Conservation (phyloP, 371 early-diverging fungal genomes). For the Mortierella sp. region DNA sequence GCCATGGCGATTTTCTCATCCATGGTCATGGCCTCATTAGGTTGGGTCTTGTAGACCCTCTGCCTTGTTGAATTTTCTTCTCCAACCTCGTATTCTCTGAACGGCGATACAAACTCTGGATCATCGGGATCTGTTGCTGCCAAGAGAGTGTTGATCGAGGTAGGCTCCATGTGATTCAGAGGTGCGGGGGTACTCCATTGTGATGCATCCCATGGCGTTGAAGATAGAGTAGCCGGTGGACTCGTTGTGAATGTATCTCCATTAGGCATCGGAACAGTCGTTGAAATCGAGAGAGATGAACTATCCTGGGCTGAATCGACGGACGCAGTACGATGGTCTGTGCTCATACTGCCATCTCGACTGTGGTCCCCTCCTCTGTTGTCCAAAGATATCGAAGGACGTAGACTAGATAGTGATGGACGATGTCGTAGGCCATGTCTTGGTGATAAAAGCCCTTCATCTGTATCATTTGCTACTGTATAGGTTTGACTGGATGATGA, state of each 20-base stretch:
- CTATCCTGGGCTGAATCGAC: not conserved
- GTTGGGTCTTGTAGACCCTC: slow-evolving; percentile 20
- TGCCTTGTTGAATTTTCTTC: slow-evolving; percentile 15
- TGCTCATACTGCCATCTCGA: not conserved
- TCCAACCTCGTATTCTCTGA: slow-evolving; percentile 22
- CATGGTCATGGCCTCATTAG: slow-evolving; percentile 49
- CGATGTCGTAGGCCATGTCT: not conserved
- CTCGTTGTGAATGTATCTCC: not conserved
- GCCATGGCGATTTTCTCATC: slow-evolving; percentile 53
- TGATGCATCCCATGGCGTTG: slow-evolving; percentile 17
- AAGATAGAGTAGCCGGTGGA: not conserved
- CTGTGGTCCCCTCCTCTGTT: not conserved
- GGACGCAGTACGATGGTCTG: not conserved
- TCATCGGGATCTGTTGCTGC: slow-evolving; percentile 49
- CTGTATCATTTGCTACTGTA: not conserved
- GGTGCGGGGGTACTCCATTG: slow-evolving; percentile 5
- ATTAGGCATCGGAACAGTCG: not conserved
- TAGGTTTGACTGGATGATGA: slow-evolving; percentile 5
- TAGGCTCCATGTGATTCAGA: slow-evolving; percentile 28
- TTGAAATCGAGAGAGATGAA: not conserved
- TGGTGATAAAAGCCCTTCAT: slow-evolving; percentile 20
- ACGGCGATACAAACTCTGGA: slow-evolving; percentile 40
- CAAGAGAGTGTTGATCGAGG: slow-evolving; percentile 47
- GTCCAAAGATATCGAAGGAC: not conserved
- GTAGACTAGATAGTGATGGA: not conserved